Conservation (phyloP, 2,329 filamentous ascomycete genomes). For the Dothistroma pini region DNA sequence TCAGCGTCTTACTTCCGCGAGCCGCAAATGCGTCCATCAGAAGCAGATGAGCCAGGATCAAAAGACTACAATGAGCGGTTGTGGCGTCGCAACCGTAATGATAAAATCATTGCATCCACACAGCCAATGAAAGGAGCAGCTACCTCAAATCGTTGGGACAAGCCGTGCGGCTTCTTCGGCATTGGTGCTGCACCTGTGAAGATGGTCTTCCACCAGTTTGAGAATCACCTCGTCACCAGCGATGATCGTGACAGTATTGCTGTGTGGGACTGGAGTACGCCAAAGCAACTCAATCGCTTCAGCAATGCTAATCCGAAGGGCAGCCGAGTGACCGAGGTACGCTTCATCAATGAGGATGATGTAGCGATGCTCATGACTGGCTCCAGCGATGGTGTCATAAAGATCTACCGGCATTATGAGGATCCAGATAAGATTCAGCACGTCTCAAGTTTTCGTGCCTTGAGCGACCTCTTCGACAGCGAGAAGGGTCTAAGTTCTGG, state of each 20-base stretch:
- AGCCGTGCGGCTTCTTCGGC: slow-evolving; percentile 75
- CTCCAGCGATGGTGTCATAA: slow-evolving; percentile 89
- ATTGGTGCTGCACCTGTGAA: slow-evolving; percentile 86
- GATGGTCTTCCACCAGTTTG: slow-evolving; percentile 97
- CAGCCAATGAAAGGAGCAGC: slow-evolving; percentile 90
- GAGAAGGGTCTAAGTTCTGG: slow-evolving; percentile 76
- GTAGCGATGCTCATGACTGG: slow-evolving; percentile 92
- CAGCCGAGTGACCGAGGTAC: slow-evolving; percentile 89
- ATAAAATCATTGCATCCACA: slow-evolving; percentile 84
- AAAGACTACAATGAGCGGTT: slow-evolving; percentile 93
- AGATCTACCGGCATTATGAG: slow-evolving; percentile 91
- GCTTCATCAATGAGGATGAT: slow-evolving; percentile 98
- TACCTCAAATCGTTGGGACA: slow-evolving; percentile 81
- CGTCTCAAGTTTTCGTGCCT: slow-evolving; percentile 83
- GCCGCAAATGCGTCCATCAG: slow-evolving; percentile 94
- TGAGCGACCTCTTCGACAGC: slow-evolving; percentile 90
- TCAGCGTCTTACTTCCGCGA: slow-evolving; percentile 96
- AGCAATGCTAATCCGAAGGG: slow-evolving; percentile 91
- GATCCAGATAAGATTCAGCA: slow-evolving; percentile 71
- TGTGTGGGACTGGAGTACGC: slow-evolving; percentile 88
- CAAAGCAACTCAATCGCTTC: slow-evolving; percentile 73
- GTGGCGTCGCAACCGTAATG: slow-evolving; percentile 89
- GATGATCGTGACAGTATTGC: slow-evolving; percentile 86
- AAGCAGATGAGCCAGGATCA: slow-evolving; percentile 93
- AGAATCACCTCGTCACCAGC: slow-evolving; percentile 88